Evolutionary conservation across 768 basidiomycete species (phyloP), one percentile per base, ranked within the genome.

Genomic region (Trametes villosa): DNA sequence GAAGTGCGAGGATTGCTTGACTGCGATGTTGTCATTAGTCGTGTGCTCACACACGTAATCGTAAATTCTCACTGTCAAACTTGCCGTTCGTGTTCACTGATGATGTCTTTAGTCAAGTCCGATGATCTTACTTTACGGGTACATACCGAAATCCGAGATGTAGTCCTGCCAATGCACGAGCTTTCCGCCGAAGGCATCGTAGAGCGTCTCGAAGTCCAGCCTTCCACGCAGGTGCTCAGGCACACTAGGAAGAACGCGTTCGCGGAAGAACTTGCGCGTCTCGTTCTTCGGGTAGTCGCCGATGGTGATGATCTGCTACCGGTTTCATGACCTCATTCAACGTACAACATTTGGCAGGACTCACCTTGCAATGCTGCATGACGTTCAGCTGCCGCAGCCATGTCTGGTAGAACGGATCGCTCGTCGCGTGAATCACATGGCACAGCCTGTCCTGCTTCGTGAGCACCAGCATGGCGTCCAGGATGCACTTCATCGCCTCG

Each of bases 361-460:
- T 34, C 9, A 88, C 88, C 77, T 89, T 92, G 78, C 91, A 93
- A 70, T 92, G 88, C 67, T 91, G 89, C 80, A 89, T 87, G 50
- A 92, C 83, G 62, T 89, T 91, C 54, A 91, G 77, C 68, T 91
- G 89, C 61, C 89, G 79, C 46, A 93, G 78, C 89, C 88, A 91
- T 13, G 87, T 89, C 65, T 91, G 91, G 68, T 92, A 93, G 73
- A 92, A 92, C 0, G 91, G 89, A 65, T 93, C 90, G 66, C 88
- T 91, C 5, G 90, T 89, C 6, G 88, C 88, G 64, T 92, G 89
- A 51, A 92, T 85, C 67, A 92, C 87, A 68, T 92, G 90, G 67
- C 88, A 90, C 15, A 94, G 73, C n/a, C 88, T 78, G 68, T 93
- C 92, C 72, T 94, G 92, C 75, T 94, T 93, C 31, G 92, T 92